Base-by-base conservation (phyloP, 768 basidiomycete species). In the Pulveroboletus sp. region DNA sequence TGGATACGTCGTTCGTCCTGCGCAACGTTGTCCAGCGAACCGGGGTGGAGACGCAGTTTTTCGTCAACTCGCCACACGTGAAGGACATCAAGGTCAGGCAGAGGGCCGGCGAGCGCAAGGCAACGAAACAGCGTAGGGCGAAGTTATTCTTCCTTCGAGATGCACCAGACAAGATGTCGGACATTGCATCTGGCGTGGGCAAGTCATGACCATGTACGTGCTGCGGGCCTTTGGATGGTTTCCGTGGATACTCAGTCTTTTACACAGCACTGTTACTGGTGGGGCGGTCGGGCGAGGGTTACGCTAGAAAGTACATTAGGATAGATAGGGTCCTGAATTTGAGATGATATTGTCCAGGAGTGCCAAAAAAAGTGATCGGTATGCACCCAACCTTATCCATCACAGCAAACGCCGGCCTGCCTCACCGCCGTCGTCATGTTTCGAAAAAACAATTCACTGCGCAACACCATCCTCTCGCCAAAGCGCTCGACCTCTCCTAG, bases 41-140 rank as follows among this genome's bases (percentile, higher is more conserved):
- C 12, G 94, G 93, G 12, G 86, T 96, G 32, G 95, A 97, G 75
- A 86, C 91, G 86, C 86, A 86, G 62, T 89, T 91, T 72, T 93
- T 86, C 66, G 82, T 85, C 55, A 83, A 81, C 62, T 89, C 87
- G 44, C 94, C 95, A 24, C 80, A 90, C 63, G 61, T 98, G 69
- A 91, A 89, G 75, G 83, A 87, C 47, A 86, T 98, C 69, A 83
- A 84, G 69, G 73, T 97, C 51, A 71, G 93, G 51, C 78, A 81
- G 69, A 73, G 71, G 56, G 83, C 86, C 48, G 69, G 70, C 17
- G 61, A 57, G n/a, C 63, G 68, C 29, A 69, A 61, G 54, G 78
- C 77, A 6, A 77, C 75, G 51, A 77, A 77, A 53, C 71, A 82
- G 57, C 81, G 86, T 77, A 73, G 81, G 59, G 88, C 90, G 45